Evolutionary conservation across 1,284 basidiomycete genomes (phyloP).

Genomic region (Ceratobasidium sp.): DNA sequence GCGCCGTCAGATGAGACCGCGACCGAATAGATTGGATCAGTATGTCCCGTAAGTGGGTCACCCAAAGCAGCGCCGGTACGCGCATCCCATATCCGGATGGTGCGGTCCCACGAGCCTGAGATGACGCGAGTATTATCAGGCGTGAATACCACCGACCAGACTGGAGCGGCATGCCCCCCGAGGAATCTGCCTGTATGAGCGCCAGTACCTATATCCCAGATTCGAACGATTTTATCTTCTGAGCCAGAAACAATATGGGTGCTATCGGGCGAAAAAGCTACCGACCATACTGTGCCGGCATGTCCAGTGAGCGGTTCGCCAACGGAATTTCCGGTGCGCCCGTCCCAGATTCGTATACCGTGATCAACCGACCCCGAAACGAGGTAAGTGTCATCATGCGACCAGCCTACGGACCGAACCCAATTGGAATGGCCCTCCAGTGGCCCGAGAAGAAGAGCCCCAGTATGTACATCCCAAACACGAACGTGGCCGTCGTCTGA

Average conservation of each 20-base stretch:
- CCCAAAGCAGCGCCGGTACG: neutral
- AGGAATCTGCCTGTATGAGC: neutral
- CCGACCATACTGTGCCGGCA: neutral
- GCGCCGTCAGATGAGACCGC: slow-evolving; percentile 31
- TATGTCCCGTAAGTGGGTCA: neutral
- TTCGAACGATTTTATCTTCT: slow-evolving; percentile 26
- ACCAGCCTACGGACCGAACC: too few species aligned
- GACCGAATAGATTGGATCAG: neutral
- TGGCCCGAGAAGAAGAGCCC: too few species aligned
- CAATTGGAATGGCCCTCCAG: too few species aligned
- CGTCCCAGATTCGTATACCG: neutral
- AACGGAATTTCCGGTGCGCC: neutral
- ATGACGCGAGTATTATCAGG: neutral
- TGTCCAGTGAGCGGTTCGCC: neutral
- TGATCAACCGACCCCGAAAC: too few species aligned
- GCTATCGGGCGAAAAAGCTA: slow-evolving; percentile 39
- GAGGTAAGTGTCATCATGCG: too few species aligned
- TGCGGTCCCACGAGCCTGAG: too few species aligned
- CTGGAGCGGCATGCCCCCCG: slow-evolving; percentile 26
- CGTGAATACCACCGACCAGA: slow-evolving; percentile 20
- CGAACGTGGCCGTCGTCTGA: too few species aligned
- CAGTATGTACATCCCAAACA: too few species aligned
- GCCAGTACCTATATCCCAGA: slow-evolving; percentile 25
- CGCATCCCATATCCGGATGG: slow-evolving; percentile 17
- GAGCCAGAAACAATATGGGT: slow-evolving; percentile 20